Base-by-base conservation (phyloP, 192 early-diverging fungal genomes). In the Umbelopsis isabellina region DNA sequence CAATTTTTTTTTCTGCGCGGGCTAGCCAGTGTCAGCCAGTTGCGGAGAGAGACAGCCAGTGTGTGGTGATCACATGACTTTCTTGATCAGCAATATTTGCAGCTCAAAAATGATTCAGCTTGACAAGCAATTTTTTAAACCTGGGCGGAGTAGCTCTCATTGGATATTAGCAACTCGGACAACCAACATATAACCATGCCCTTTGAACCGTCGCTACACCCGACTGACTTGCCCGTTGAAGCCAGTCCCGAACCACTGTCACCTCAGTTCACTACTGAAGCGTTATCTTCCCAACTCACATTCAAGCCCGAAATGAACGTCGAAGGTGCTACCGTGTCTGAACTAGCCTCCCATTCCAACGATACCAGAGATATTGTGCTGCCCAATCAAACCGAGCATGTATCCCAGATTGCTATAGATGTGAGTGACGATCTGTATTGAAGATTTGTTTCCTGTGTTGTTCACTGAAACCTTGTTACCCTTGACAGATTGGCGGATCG, bases 351-450 rank as follows among this genome's bases (percentile, higher is more conserved):
- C 41, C 67, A 55, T 66, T 46, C 75, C 10, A 81, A 83, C 20
- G 84, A 86, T 46, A 86, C 86, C 46, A 89, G 88, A 75, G 94
- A 98, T 76, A 98, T 96, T 66, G 76, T 93, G 21, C 80, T 98
- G 45, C 96, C 96, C 30, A 91, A 96, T 82, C 94, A 94, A 71
- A 78, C 75, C 7, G 91, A 92, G 45, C 87, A 91, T 69, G 89
- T 94, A 46, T 86, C 92, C 10, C 93, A 94, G 67, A 93, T 98
- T 58, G 94, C 96, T 16, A 91, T 98, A 46, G 96, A 98, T 80
- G 93, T 94, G 88, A 78, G 85, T 74, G 15, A 30, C 15, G 30
- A 30, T 52, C 21, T 23, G 48, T 18, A 20, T 10, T 49, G 9
- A 13, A 49, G 15, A 4, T 0, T 49, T 16, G 15, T 49, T 49